These are phyloP conservation scores for Pseudogymnoascus sp. DNA, from an alignment of 2,329 filamentous ascomycete species.

Conservation along the genomic window DNA sequence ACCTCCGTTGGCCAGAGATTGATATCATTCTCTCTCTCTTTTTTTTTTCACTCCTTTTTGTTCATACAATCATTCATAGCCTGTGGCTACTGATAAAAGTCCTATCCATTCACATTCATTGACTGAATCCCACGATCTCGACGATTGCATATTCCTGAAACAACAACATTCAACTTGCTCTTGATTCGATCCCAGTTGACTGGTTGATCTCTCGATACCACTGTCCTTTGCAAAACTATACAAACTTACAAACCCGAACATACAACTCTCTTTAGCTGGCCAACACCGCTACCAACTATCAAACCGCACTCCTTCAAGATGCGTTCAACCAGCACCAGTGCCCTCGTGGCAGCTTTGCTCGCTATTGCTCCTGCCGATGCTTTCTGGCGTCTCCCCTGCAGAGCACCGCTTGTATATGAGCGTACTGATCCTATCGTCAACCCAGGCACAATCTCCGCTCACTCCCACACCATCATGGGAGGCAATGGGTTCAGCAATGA, in stretches of 20 bases:
- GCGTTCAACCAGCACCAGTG: conserved; percentile 10
- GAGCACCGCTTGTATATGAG: conserved; percentile 34
- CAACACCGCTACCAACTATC: neutral
- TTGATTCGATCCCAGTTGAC: conserved; percentile 10
- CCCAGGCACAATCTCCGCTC: conserved; percentile 45
- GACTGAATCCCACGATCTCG: conserved; percentile 3
- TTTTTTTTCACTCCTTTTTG: neutral
- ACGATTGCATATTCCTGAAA: conserved; percentile 4
- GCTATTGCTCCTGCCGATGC: conserved; percentile 27
- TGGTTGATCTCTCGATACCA: conserved; percentile 2
- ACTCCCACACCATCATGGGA: conserved; percentile 56
- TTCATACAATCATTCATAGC: neutral
- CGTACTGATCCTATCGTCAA: conserved; percentile 53
- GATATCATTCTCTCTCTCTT: neutral
- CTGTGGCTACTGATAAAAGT: conserved; percentile 8
- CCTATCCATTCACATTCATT: conserved; percentile 1
- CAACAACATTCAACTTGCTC: conserved; percentile 6
- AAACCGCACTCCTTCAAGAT: conserved; percentile 8
- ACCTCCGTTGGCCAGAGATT: conserved; percentile 1
- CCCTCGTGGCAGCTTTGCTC: conserved; percentile 12
- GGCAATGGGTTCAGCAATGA: conserved; percentile 52
- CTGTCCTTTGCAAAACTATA: conserved; percentile 5
- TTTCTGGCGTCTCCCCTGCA: conserved; percentile 41
- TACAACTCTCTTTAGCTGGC: neutral
- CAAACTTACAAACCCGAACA: neutral